Evolutionary conservation across 2,329 filamentous ascomycete species (phyloP), one percentile per base, ranked within the genome.

Genomic region (Stagonosporopsis cucurbitacearum): DNA sequence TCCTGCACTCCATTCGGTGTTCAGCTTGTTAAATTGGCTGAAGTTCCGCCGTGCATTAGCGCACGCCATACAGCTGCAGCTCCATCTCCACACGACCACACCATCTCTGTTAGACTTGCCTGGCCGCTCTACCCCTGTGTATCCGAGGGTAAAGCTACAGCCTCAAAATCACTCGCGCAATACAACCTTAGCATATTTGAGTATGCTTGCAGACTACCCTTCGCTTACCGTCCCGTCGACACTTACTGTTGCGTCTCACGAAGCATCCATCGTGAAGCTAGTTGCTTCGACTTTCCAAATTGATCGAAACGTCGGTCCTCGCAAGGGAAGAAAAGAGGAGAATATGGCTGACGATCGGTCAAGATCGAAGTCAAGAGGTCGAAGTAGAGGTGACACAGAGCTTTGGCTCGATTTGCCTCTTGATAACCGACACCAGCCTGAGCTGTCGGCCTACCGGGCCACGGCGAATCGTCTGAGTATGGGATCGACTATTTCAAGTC

Each of bases 391-490:
- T 26, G 63, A 66, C 22, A 63, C 60, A 6, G 70, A 74, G 44
- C 55, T 75, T 22, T 75, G 72, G 72, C 67, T 72, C 40, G 66
- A 57, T 28, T 63, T 67, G 63, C 61, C 70, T 12, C 62, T 50
- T 37, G 20, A 33, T 17, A 50, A 60, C 41, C 52, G 60, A 45
- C 43, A 28, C 35, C 59, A 58, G 42, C 50, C 58, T 37, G 58
- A 65, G 22, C 57, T 56, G 23, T 71, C 70, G 28, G 71, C 71
- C 23, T 74, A 73, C 49, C 65, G 59, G 57, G 57, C 66, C 35
- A 73, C 69, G 23, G 62, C 64, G 37, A 61, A 57, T 50, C 66
- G 66, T 6, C 59, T 68, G 9, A 65, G 59, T 58, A 47, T 52
- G 40, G 36, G 45, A 39, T 55, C 61, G 20, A 58, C 50, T 26